A percentile compares a stretch with the other conserved stretches of the same genome.
phyloP scores from a whole-genome alignment of 208 protist genomes.

The Lotmaria passim region DNA sequence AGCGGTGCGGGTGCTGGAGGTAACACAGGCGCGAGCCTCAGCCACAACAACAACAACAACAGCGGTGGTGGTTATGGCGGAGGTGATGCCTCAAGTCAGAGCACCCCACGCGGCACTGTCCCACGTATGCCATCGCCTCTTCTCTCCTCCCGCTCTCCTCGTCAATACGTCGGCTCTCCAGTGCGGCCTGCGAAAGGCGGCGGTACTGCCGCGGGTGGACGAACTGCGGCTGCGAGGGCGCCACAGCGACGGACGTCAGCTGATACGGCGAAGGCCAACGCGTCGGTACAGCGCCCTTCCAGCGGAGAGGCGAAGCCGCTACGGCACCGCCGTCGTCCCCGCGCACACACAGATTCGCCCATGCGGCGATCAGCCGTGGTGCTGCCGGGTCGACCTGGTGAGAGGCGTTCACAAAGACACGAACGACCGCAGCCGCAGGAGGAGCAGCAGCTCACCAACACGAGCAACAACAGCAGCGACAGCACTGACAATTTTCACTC shows the following conservation, averaged over 20 bases:
- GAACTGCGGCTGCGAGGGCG: too few relatives aligned
- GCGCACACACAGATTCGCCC: constrained; percentile 1
- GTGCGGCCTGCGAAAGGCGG: not conserved
- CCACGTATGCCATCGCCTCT: constrained; percentile 15
- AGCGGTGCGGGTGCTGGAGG: not conserved
- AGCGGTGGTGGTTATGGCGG: constrained; percentile 3
- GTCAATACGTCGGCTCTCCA: constrained; percentile 3
- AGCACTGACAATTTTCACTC: not conserved
- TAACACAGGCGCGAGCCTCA: too few relatives aligned
- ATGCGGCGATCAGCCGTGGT: not conserved
- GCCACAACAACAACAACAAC: too few relatives aligned
- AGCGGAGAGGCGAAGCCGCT: not conserved
- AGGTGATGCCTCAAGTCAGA: not conserved
- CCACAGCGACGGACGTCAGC: not conserved
- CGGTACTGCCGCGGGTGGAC: too few relatives aligned
- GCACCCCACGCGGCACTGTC: constrained; percentile 3
- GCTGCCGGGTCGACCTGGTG: not conserved
- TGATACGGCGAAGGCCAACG: not conserved
- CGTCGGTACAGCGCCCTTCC: not conserved
- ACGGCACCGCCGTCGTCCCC: not conserved
- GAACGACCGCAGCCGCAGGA: not conserved
- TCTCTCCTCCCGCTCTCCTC: constrained; percentile 12
- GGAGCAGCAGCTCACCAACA: too few relatives aligned
- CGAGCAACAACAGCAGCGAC: not conserved
- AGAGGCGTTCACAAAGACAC: not conserved